phyloP scores from a whole-genome alignment of 2,329 filamentous ascomycete species.

The Nigrospora sphaerica region DNA sequence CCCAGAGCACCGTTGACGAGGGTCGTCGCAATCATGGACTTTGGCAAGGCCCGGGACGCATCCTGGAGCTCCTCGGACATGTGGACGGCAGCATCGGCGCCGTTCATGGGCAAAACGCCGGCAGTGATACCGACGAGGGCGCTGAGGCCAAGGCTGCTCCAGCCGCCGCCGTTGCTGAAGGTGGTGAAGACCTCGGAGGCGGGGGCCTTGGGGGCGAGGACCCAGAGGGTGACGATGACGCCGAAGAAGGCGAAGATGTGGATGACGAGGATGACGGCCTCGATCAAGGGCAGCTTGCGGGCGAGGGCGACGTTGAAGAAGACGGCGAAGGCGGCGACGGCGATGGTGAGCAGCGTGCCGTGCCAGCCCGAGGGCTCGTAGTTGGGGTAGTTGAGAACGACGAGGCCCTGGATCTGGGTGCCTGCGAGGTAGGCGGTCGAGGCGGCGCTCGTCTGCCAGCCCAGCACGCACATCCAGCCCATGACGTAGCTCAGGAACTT shows the following conservation, averaged over 20 bases:
- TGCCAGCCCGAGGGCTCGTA: conserved; percentile 20
- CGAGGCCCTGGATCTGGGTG: conserved; percentile 12
- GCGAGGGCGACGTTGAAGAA: conserved; percentile 33
- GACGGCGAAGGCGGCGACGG: conserved; percentile 29
- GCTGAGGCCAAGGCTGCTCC: conserved; percentile 34
- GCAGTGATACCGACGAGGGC: conserved; percentile 39
- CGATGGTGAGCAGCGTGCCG: conserved; percentile 31
- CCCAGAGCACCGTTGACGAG: conserved; percentile 11
- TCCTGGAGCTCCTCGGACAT: conserved; percentile 31
- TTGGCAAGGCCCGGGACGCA: conserved; percentile 25
- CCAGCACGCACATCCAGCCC: conserved; percentile 7
- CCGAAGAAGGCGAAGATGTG: conserved; percentile 36
- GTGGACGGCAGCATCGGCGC: conserved; percentile 26
- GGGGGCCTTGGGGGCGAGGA: conserved; percentile 20
- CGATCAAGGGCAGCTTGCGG: conserved; percentile 30
- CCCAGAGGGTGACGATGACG: conserved; percentile 29
- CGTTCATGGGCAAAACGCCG: conserved; percentile 27
- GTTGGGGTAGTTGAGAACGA: conserved; percentile 7
- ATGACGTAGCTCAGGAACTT: conserved; percentile 4
- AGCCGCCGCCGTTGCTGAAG: conserved; percentile 41
- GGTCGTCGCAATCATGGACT: conserved; percentile 24
- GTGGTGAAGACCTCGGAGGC: conserved; percentile 36
- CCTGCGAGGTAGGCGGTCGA: conserved; percentile 7
- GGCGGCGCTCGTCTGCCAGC: conserved; percentile 5
- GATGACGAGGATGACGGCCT: conserved; percentile 32